phyloP scores from a whole-genome alignment of 2,329 filamentous ascomycete species.

The Aspergillus clavatus region DNA sequence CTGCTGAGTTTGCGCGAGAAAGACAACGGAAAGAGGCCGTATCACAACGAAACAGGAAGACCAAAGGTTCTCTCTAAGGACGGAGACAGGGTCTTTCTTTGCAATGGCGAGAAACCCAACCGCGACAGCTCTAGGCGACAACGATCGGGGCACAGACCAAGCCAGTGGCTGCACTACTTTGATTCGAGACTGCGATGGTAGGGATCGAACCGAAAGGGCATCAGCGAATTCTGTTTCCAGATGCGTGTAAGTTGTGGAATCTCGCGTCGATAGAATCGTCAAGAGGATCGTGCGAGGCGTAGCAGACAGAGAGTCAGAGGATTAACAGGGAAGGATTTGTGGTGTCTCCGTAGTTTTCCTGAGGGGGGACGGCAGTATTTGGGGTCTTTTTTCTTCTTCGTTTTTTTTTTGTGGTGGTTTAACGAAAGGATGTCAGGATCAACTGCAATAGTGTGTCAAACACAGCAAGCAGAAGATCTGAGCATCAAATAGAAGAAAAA shows the following conservation, averaged over 20 bases:
- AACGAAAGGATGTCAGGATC: constrained; percentile 37
- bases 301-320: constrained; percentile 15
- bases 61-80: constrained; percentile 21
- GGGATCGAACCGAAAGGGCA: constrained; percentile 23
- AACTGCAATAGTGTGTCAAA: constrained; percentile 44
- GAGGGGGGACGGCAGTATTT: too few relatives aligned
- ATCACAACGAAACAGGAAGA: constrained; percentile 9
- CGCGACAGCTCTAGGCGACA: constrained; percentile 27
- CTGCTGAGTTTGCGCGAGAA: constrained; percentile 57
- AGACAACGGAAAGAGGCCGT: constrained; percentile 2
- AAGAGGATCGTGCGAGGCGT: constrained; percentile 9
- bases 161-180: constrained; percentile 43
- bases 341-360: too few relatives aligned
- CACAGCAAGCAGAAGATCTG: constrained; percentile 35
- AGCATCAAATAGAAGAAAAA: constrained; percentile 25
- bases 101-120: constrained; percentile 24
- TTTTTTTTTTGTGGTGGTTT: constrained; percentile 4
- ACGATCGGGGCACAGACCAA: constrained; percentile 40
- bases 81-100: constrained; percentile 9
- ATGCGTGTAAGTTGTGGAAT: neutral
- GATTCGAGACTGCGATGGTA: constrained; percentile 23
- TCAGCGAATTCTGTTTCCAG: constrained; percentile 15
- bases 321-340: constrained; percentile 16
- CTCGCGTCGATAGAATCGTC: neutral
- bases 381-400: constrained; percentile 10